Percentiles rank a stretch among this genome's conserved stretches.
These are phyloP conservation scores for Whalleya microplaca DNA, from an alignment of 2,329 filamentous ascomycete genomes.

Conservation along the genomic window DNA sequence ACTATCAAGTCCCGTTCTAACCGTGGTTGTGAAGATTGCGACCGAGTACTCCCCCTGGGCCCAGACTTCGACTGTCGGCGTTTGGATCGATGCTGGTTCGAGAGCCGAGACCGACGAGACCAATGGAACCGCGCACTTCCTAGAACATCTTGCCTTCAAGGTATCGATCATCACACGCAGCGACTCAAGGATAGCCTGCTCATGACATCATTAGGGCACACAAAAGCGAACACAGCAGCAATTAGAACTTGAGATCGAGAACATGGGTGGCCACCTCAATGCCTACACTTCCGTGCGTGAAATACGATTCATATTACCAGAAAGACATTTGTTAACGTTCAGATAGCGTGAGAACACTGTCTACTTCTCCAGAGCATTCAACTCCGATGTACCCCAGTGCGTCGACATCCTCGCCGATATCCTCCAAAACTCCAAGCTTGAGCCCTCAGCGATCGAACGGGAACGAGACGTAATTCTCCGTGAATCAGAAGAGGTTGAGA, in stretches of 20 bases:
- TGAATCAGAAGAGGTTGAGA: slow-evolving; percentile 99
- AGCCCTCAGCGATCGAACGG: slow-evolving; percentile 88
- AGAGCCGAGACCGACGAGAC: slow-evolving; percentile 97
- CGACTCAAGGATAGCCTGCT: slow-evolving; percentile 17
- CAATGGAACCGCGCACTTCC: slow-evolving; percentile 98
- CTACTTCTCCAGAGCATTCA: slow-evolving; percentile 99
- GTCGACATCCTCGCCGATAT: slow-evolving; percentile 99
- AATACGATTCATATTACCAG: slow-evolving; percentile 9
- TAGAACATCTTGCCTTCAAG: slow-evolving; percentile 99
- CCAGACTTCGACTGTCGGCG: slow-evolving; percentile 96
- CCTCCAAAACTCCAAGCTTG: slow-evolving; percentile 98
- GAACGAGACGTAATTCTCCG: slow-evolving; percentile 98
- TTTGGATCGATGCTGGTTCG: slow-evolving; percentile 99
- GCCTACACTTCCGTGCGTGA: slow-evolving; percentile 94
- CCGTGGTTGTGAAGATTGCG: slow-evolving; percentile 69
- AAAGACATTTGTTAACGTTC: slow-evolving; percentile 12
- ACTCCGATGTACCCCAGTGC: slow-evolving; percentile 92
- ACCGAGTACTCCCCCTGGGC: slow-evolving; percentile 98
- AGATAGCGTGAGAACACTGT: slow-evolving; percentile 94
- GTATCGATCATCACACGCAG: slow-evolving; percentile 50
- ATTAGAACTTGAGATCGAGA: slow-evolving; percentile 99
- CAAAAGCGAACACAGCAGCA: slow-evolving; percentile 94
- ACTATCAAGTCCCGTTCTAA: slow-evolving; percentile 19
- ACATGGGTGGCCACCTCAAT: slow-evolving; percentile 99
- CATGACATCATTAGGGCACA: slow-evolving; percentile 68